Percentiles rank a stretch among this genome's conserved stretches.
phyloP scores from a whole-genome alignment of 805 yeast genomes.

The Pichia phayaonensis region DNA sequence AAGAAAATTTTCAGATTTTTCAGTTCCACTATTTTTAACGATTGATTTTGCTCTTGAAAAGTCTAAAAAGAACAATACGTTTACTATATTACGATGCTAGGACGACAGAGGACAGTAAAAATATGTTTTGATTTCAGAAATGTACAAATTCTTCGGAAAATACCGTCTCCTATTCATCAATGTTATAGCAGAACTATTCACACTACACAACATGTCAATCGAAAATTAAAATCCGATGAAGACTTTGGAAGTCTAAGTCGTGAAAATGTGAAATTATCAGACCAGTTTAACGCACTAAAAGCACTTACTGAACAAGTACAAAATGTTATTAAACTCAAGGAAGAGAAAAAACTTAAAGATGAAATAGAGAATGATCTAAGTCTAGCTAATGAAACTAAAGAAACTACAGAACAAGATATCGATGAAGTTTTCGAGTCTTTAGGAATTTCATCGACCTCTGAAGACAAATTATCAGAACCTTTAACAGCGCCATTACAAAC shows the following conservation, averaged over 20 bases:
- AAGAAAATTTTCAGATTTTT: background rate
- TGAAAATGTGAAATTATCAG: constrained; percentile 18
- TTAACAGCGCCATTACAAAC: background rate
- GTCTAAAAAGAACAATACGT: background rate
- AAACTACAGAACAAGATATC: constrained; percentile 19
- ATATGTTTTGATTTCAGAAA: background rate
- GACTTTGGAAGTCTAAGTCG: background rate
- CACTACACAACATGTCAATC: background rate
- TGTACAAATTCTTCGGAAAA: background rate
- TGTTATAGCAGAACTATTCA: background rate
- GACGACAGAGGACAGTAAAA: background rate
- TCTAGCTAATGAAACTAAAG: constrained; percentile 12
- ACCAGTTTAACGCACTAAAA: constrained; percentile 23
- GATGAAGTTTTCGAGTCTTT: constrained; percentile 23
- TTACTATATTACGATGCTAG: background rate
- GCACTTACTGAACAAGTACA: constrained; percentile 24
- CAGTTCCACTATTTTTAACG: background rate
- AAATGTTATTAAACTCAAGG: constrained; percentile 16
- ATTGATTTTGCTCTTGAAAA: too few species aligned
- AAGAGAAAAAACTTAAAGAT: constrained; percentile 14
- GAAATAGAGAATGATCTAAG: constrained; percentile 11
- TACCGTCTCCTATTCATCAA: background rate
- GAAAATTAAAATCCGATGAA: background rate
- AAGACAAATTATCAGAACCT: constrained; percentile 5
- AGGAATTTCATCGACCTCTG: constrained; percentile 5